phyloP scores from a whole-genome alignment of 345 rosid species.

The Carallia pectinifolia region DNA sequence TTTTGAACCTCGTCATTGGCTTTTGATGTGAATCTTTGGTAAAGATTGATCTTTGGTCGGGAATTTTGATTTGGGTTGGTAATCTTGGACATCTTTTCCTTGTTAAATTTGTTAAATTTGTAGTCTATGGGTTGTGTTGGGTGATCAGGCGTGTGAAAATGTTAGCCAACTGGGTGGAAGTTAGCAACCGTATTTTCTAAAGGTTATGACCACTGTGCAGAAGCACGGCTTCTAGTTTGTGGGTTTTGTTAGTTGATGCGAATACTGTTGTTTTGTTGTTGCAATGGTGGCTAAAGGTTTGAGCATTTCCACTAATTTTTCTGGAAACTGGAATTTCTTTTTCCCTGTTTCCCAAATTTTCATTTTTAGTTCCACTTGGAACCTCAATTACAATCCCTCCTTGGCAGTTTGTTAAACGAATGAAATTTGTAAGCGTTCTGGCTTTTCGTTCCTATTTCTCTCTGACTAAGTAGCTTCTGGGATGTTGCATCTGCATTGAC shows the following conservation, averaged over 20 bases:
- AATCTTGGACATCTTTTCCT: constrained; percentile 4
- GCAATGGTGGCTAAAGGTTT: not conserved
- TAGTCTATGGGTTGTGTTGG: constrained; percentile 6
- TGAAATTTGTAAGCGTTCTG: not conserved
- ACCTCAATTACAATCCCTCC: not conserved
- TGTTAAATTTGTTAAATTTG: not conserved
- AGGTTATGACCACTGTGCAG: constrained; percentile 3
- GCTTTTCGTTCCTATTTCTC: no score
- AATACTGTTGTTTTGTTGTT: constrained; percentile 1
- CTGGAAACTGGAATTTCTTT: not conserved
- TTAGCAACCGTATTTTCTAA: constrained; percentile 8
- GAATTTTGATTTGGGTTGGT: constrained; percentile 27
- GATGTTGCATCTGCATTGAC: no score
- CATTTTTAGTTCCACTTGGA: not conserved
- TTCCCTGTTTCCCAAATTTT: not conserved
- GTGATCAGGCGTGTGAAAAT: constrained; percentile 10
- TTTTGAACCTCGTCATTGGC: constrained; percentile 16
- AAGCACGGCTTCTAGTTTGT: constrained; percentile 14
- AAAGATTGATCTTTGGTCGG: constrained; percentile 27
- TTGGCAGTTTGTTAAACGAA: not conserved
- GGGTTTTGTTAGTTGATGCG: constrained; percentile 1
- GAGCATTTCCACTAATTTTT: not conserved
- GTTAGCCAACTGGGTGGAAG: not conserved
- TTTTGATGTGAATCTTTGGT: constrained; percentile 22
- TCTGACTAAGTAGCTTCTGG: no score